Percentiles rank a stretch among this genome's conserved stretches.
phyloP scores from a whole-genome alignment of 225 moss, liverwort and hornwort species.

The Pseudoscleropodium purum region DNA sequence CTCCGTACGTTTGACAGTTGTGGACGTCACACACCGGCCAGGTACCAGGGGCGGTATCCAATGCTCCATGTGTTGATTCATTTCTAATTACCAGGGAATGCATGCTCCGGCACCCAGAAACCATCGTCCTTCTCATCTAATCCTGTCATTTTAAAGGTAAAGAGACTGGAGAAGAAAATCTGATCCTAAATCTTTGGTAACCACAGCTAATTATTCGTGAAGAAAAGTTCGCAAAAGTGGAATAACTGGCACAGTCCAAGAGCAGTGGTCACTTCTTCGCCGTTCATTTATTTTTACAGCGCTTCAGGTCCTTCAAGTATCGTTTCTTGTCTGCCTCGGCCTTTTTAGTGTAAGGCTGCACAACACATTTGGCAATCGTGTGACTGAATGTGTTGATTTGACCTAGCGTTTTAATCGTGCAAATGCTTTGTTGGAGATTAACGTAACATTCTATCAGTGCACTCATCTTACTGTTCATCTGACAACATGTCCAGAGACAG shows the following conservation, averaged over 20 bases:
- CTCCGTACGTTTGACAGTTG: not conserved
- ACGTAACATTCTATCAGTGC: not conserved
- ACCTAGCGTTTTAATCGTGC: not conserved
- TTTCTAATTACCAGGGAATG: not conserved
- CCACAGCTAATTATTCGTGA: not conserved
- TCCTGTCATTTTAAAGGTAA: not conserved
- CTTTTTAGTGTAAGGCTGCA: slow-evolving; percentile 66
- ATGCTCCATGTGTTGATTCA: not conserved
- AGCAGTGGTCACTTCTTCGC: not conserved
- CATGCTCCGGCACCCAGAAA: not conserved
- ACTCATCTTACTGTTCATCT: not conserved
- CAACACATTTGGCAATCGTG: not conserved
- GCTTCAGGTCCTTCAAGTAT: slow-evolving; percentile 57
- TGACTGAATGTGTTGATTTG: not conserved
- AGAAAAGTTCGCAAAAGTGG: not conserved
- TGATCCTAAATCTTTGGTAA: not conserved
- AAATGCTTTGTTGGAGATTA: not conserved
- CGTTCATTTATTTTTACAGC: slow-evolving; percentile 21
- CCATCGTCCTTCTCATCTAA: not conserved
- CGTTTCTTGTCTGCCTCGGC: slow-evolving; percentile 68
- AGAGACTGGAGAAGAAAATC: not conserved
- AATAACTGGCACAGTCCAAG: not conserved
- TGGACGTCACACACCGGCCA: not conserved
- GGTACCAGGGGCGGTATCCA: not conserved
- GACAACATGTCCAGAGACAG: not conserved